Conservation (phyloP, 1,284 basidiomycete species). For the Sporisorium sorghi region DNA sequence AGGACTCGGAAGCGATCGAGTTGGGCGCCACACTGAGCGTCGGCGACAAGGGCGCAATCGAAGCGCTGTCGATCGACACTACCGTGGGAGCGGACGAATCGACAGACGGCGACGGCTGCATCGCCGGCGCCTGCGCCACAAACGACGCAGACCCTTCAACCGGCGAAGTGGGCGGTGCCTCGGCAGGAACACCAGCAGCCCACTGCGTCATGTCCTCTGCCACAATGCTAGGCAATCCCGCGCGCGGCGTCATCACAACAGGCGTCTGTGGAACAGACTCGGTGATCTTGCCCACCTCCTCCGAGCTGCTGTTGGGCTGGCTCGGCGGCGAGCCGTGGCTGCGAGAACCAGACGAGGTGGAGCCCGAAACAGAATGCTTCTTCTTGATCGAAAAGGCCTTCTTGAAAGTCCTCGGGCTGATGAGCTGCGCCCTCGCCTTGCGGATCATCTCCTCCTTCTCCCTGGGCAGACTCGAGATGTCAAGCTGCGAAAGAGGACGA, state of each 20-base stretch:
- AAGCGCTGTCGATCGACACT: constrained; percentile 5
- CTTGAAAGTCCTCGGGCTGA: constrained; percentile 41
- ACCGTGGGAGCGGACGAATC: constrained; percentile 15
- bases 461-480: constrained; percentile 36
- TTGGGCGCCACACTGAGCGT: constrained; percentile 12
- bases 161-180: constrained; percentile 21
- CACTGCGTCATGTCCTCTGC: constrained; percentile 31
- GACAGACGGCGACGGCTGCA: constrained; percentile 21
- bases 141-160: constrained; percentile 4
- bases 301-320: constrained; percentile 33
- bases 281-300: constrained; percentile 29
- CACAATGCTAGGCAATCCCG: constrained; percentile 8
- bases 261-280: constrained; percentile 1
- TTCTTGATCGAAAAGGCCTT: constrained; percentile 42
- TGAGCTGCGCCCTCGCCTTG: constrained; percentile 25
- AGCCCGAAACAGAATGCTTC: constrained; percentile 21
- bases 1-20: constrained; percentile 17
- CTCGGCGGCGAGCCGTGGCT: constrained; percentile 21
- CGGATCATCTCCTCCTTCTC: constrained; percentile 39
- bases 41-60: constrained; percentile 14
- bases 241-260: not conserved
- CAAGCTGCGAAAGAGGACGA: constrained; percentile 21
- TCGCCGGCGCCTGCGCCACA: constrained; percentile 8
- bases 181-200: constrained; percentile 27
- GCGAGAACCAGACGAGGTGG: constrained; percentile 18